These are phyloP conservation scores for Phylloporus sp. DNA, from an alignment of 768 basidiomycete genomes.

Conservation along the genomic window DNA sequence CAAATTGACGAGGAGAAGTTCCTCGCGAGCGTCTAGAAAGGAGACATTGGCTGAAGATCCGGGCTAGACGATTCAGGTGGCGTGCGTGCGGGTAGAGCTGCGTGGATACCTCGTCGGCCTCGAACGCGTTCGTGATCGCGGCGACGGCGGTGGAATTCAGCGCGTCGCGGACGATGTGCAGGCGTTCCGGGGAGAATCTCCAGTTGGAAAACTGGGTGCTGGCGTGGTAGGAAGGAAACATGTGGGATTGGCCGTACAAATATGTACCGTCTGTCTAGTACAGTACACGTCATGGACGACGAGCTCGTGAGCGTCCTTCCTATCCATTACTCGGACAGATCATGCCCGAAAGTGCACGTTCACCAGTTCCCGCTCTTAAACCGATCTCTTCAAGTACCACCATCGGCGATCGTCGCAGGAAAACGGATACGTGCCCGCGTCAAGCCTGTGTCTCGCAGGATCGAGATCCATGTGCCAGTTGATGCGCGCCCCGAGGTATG, in stretches of 20 bases:
- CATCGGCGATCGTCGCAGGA: constrained; percentile 65
- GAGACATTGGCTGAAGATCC: constrained; percentile 68
- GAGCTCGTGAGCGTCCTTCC: constrained; percentile 65
- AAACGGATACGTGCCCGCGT: constrained; percentile 72
- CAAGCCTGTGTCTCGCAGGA: constrained; percentile 54
- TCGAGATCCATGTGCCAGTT: constrained; percentile 79
- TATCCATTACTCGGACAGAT: constrained; percentile 61
- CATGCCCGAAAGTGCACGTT: constrained; percentile 61
- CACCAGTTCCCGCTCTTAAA: constrained; percentile 79
- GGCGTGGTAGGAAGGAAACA: constrained; percentile 69
- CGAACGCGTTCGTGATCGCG: constrained; percentile 71
- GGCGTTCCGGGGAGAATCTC: constrained; percentile 73
- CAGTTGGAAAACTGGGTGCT: constrained; percentile 85
- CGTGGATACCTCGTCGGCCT: constrained; percentile 65
- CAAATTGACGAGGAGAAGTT: constrained; percentile 80
- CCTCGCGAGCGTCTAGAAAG: constrained; percentile 75
- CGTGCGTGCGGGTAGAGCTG: neutral
- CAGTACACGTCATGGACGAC: too few relatives aligned
- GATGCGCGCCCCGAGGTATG: constrained; percentile 78
- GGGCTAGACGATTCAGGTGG: constrained; percentile 40
- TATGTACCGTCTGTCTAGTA: too few relatives aligned
- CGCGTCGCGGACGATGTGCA: constrained; percentile 53
- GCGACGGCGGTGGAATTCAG: constrained; percentile 75
- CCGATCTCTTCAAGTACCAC: constrained; percentile 70
- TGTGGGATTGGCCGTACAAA: too few relatives aligned